Percentiles rank a stretch among this genome's conserved stretches.
These are phyloP conservation scores for Nepenthes alata DNA, from an alignment of 179 eudicot genomes.

Conservation along the genomic window DNA sequence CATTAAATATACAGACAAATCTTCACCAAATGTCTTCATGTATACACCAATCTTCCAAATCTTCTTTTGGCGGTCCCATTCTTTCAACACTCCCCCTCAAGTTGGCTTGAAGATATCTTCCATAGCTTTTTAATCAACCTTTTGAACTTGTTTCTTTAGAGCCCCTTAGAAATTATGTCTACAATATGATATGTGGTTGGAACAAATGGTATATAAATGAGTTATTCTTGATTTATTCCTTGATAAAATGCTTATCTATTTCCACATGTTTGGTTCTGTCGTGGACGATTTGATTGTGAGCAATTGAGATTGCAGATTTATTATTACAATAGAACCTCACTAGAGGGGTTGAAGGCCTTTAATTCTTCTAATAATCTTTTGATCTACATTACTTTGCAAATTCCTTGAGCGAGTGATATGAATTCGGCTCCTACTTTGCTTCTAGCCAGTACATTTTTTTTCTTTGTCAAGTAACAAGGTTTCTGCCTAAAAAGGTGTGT, in stretches of 20 bases:
- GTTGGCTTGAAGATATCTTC: slow-evolving; percentile 2
- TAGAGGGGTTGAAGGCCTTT: background rate
- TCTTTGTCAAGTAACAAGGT: slow-evolving; percentile 4
- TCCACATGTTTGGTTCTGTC: slow-evolving; percentile 1
- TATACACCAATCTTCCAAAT: no score
- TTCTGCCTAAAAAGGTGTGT: background rate
- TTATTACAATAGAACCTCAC: background rate
- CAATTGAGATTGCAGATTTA: background rate
- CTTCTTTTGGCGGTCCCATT: no score
- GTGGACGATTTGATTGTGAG: slow-evolving; percentile 3
- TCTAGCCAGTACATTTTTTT: slow-evolving; percentile 4
- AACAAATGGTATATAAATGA: background rate
- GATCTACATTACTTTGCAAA: slow-evolving; percentile 1
- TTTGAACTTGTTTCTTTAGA: background rate
- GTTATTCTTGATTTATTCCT: background rate
- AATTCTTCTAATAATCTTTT: background rate
- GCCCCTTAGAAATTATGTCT: slow-evolving; percentile 1
- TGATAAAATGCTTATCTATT: slow-evolving; percentile 3
- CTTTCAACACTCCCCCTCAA: slow-evolving; percentile 8
- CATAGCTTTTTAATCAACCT: slow-evolving; percentile 5
- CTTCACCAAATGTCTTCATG: no score
- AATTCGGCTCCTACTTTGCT: slow-evolving; percentile 1
- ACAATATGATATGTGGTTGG: background rate
- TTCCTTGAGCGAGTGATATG: background rate
- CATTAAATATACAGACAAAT: no score